phyloP scores from a whole-genome alignment of 495 filamentous ascomycete species.

The Hyaloscypha bicolor region DNA sequence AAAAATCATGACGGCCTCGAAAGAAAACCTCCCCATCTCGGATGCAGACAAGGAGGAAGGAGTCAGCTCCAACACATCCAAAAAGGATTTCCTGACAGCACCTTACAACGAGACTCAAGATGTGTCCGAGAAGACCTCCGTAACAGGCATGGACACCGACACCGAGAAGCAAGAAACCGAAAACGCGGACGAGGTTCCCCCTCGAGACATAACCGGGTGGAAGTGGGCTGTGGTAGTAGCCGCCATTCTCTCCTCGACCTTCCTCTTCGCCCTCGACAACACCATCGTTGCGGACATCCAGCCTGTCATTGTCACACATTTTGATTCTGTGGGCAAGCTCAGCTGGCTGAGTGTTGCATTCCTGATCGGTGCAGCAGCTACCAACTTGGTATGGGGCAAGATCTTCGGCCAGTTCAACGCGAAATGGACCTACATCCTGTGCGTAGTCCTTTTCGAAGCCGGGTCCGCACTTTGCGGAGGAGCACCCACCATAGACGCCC shows the following conservation, averaged over 20 bases:
- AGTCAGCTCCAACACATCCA: neutral
- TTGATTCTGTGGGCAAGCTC: slow-evolving; percentile 55
- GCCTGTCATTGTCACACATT: slow-evolving; percentile 49
- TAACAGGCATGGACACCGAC: slow-evolving; percentile 17
- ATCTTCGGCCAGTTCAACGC: slow-evolving; percentile 53
- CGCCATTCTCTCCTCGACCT: slow-evolving; percentile 28
- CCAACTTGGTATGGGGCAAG: slow-evolving; percentile 47
- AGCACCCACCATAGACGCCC: slow-evolving; percentile 50
- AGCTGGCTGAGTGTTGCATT: slow-evolving; percentile 61
- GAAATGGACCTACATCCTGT: slow-evolving; percentile 56
- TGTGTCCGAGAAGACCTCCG: slow-evolving; percentile 25
- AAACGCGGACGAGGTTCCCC: slow-evolving; percentile 15
- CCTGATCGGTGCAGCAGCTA: slow-evolving; percentile 48
- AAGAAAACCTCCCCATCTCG: slow-evolving; percentile 7
- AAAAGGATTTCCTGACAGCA: slow-evolving; percentile 14
- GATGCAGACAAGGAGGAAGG: slow-evolving; percentile 8
- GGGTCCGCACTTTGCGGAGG: slow-evolving; percentile 58
- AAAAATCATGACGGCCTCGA: neutral
- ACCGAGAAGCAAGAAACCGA: slow-evolving; percentile 15
- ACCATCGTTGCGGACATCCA: slow-evolving; percentile 66
- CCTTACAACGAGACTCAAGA: slow-evolving; percentile 19
- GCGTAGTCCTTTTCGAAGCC: slow-evolving; percentile 51
- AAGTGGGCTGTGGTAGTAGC: slow-evolving; percentile 28
- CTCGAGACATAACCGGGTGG: slow-evolving; percentile 26
- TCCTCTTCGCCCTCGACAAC: slow-evolving; percentile 36